Evolutionary conservation across 495 filamentous ascomycete species (phyloP), one percentile per base, ranked within the genome.

Genomic region (Talaromyces trachyspermus): DNA sequence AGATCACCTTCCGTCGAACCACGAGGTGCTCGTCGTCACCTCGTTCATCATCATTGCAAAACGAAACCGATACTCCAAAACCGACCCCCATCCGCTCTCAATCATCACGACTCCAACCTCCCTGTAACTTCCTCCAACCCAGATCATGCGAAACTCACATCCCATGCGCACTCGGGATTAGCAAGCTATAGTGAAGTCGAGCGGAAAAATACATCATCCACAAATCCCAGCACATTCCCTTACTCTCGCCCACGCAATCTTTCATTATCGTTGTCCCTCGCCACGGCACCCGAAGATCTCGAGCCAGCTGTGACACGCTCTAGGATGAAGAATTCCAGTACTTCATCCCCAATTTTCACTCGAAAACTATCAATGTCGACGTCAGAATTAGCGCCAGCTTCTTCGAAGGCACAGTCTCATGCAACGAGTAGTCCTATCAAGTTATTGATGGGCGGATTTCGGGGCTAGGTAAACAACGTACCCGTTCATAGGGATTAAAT

Each of bases 391-490:
- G 12, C 12, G 12, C 27, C 27, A 6, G 12, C 19, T 9, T 26
- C 39, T 11, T 22, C 39, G 6, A 9, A 12, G 19, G 22, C 19
- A 8, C 39, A 24, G 15, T 24, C 39, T 2, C 20, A 43, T n/a
- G 11, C 22, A 5, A 24, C 27, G 18, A 46, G 44, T 37, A 33
- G n/a, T n/a, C n/a, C 44, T 12, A 46, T 46, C 29, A 46, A 37
- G 30, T 19, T 33, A 8, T 35, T 46, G 30, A 46, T 46, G 44
- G 44, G 44, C 32, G 44, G 44, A 12, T 36, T 46, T 22, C 29
- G 44, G 44, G 44, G 19, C 44, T 46, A 46, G 44, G 44, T 2
- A 32, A 33, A 24, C 44, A 32, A 24, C 44, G 44, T 7, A 42
- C 18, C 11, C 14, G 38, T 18, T 25, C 33, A 15, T 17, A 25